Evolutionary conservation across 2,329 filamentous ascomycete species (phyloP), one percentile per base, ranked within the genome.

Genomic region (Macrophomina tecta): DNA sequence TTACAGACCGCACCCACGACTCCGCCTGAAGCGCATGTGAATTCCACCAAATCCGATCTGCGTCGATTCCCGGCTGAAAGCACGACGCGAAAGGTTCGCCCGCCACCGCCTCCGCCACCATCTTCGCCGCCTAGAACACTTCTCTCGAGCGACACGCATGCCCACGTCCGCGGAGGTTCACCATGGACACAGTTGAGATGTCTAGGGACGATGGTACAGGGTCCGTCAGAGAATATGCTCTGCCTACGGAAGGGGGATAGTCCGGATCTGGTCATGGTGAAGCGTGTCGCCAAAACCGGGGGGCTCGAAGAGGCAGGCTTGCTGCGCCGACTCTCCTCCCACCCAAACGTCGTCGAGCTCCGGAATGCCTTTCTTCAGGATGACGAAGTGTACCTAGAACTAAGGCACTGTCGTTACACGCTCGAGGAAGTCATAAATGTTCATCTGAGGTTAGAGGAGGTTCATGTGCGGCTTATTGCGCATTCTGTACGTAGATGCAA

Each of bases 361-460:
- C 52, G 64, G 67, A 4, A 70, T 68, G 4, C 68, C 68, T 23
- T 61, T 65, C 23, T 49, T 38, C 32, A 69, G 71, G 64, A 67
- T 61, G 9, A 46, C 14, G 23, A 63, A 65, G 40, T 46, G 53
- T 16, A 68, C 58, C 30, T 71, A 68, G n/a, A 73, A 72, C 55
- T 71, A 68, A 23, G 71, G 70, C 12, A 14, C 69, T 34, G n/a
- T 48, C 2, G 62, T 68, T 70, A 65, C 46, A 67, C 68, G 30
- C 53, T 40, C 3, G 36, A 42, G 16, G 40, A 32, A 58, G 30
- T 55, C 8, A 40, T 69, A 12, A 64, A 55, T 51, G 68, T 69
- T 3, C 66, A 69, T 53, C 12, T 67, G 9, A 30, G 36, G 30
- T 45, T 69, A 8, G 68, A 63, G 7, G 68, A 69, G 45, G 36